Percentiles rank a stretch among this genome's conserved stretches.
Conservation (phyloP, 768 basidiomycete species). For the Tricholoma bakamatsutake region DNA sequence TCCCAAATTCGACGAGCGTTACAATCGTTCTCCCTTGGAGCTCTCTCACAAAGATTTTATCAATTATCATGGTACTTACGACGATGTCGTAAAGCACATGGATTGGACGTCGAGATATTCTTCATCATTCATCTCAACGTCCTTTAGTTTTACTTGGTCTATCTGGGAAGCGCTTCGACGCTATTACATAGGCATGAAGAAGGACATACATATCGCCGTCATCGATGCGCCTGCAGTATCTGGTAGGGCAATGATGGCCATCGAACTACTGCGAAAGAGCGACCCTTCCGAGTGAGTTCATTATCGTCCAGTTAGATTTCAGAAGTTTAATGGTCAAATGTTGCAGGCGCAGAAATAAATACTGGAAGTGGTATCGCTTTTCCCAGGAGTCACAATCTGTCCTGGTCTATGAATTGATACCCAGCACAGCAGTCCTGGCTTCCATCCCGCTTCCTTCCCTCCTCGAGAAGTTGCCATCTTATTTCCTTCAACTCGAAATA, state of each 20-base stretch:
- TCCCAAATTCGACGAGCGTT: slow-evolving; percentile 53
- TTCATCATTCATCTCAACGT: slow-evolving; percentile 68
- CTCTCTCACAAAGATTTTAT: slow-evolving; percentile 11
- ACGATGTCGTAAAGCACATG: slow-evolving; percentile 64
- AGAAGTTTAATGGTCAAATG: neutral
- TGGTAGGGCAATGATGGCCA: slow-evolving; percentile 55
- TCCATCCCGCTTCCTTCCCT: slow-evolving; percentile 65
- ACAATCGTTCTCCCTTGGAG: slow-evolving; percentile 29
- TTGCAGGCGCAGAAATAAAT: slow-evolving; percentile 30
- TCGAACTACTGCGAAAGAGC: slow-evolving; percentile 53
- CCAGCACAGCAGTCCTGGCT: slow-evolving; percentile 56
- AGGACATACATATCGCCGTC: slow-evolving; percentile 72
- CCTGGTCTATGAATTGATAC: slow-evolving; percentile 64
- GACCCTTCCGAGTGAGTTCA: slow-evolving; percentile 50
- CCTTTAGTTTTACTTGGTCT: slow-evolving; percentile 79
- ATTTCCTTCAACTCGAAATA: slow-evolving; percentile 41
- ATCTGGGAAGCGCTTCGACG: slow-evolving; percentile 77
- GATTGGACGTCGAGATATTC: slow-evolving; percentile 71
- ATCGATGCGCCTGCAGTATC: slow-evolving; percentile 63
- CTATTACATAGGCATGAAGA: slow-evolving; percentile 67
- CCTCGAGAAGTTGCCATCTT: slow-evolving; percentile 65
- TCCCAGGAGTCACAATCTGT: slow-evolving; percentile 74
- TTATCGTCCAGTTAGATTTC: neutral
- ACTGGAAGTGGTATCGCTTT: slow-evolving; percentile 75
- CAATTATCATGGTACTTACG: slow-evolving; percentile 35